These are phyloP conservation scores for Collybiopsis luxurians DNA, from an alignment of 768 basidiomycete genomes.

Conservation along the genomic window DNA sequence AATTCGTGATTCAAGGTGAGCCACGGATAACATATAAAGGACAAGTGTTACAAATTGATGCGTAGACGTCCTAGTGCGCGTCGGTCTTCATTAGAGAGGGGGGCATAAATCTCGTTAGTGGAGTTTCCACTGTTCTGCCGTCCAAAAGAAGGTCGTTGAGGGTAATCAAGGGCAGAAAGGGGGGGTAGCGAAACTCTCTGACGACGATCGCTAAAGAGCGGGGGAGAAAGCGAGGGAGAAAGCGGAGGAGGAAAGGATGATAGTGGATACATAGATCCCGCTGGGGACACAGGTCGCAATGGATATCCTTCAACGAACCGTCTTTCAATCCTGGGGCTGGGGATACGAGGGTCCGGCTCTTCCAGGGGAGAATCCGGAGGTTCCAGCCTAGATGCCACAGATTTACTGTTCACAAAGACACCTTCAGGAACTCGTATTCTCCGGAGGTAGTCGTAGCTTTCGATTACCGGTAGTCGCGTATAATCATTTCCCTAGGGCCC, in stretches of 20 bases:
- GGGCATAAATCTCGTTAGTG: constrained; percentile 28
- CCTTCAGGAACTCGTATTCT: constrained; percentile 65
- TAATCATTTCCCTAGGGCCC: constrained; percentile 61
- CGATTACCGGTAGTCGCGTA: constrained; percentile 65
- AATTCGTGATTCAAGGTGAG: too few species aligned
- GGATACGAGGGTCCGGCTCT: constrained; percentile 30
- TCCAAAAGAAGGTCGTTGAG: constrained; percentile 12
- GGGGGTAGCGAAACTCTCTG: constrained; percentile 21
- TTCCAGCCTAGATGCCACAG: constrained; percentile 38
- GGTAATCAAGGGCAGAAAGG: constrained; percentile 16
- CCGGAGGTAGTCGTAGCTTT: constrained; percentile 72
- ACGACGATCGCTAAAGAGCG: constrained; percentile 5
- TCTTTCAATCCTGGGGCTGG: background rate
- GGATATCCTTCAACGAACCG: background rate
- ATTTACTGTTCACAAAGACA: constrained; percentile 71
- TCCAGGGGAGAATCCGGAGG: constrained; percentile 45
- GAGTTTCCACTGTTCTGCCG: constrained; percentile 23
- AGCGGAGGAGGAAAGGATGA: constrained; percentile 13
- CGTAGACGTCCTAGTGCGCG: constrained; percentile 56
- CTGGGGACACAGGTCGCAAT: constrained; percentile 4
- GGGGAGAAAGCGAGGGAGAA: constrained; percentile 7
- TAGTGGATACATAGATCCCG: constrained; percentile 14
- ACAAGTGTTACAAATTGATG: constrained; percentile 49
- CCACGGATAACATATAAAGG: too few species aligned
- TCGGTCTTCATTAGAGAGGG: constrained; percentile 55